Base-by-base conservation (phyloP, 139 green algal genomes). In the Ettlia oleoabundans region DNA sequence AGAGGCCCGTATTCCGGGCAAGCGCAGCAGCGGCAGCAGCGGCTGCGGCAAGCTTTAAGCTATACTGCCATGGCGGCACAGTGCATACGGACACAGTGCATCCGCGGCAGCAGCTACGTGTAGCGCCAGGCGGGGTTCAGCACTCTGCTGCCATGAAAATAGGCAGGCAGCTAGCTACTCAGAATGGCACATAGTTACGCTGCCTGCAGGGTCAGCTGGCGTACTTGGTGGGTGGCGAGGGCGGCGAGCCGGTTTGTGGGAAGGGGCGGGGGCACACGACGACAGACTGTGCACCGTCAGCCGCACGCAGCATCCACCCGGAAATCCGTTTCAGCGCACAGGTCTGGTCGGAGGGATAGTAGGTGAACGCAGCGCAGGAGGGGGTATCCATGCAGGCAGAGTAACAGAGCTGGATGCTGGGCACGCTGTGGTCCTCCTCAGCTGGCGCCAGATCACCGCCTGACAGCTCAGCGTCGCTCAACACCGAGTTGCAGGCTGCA, bases 341-440 rank as follows among this genome's bases (percentile, higher is more conserved):
- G 30, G 42, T 32, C 1, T 1, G 21, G 24, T n/a, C 55, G 30
- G 55, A 15, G 18, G 35, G 18, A 24, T 52, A 37, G n/a, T 52
- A 80, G 9, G 73, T 69, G 73, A 80, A 67, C 52, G 53, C 73
- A 9, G 53, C 62, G 73, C 73, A 80, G 28, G 28, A 30, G 30
- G 41, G 2, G 24, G 19, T 51, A n/a, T 21, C 41, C 35, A 19
- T 26, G 69, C 69, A 76, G 24, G 68, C 68, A 3, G n/a, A 40
- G 26, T 10, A 32, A 18, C 9, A 32, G 8, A 1, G 9, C 7
- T 28, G 41, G 67, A 42, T 65, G 55, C 18, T 32, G 55, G 55
- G 18, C 55, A 65, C n/a, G n/a, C n/a, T n/a, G n/a, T n/a, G 18
- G 55, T 22, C 55, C 15, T 15, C 9, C 55, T 32, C 18, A 5